Conservation (phyloP, 1,284 basidiomycete genomes). For the Leucoagaricus sp. region DNA sequence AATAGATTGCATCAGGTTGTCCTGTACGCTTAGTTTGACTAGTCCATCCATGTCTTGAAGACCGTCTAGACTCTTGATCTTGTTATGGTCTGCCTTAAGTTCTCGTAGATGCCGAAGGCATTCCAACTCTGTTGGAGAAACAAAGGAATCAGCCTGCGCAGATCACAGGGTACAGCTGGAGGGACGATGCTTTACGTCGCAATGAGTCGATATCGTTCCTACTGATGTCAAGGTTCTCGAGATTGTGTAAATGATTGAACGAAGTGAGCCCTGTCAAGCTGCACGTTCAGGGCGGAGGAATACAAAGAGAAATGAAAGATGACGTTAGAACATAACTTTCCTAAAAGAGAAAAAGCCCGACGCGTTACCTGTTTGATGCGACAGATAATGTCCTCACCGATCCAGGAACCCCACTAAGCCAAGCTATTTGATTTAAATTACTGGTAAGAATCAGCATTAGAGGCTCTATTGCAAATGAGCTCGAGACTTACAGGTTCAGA, state of each 20-base stretch:
- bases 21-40: constrained; percentile 80
- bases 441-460: constrained; percentile 38
- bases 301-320: constrained; percentile 12
- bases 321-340: constrained; percentile 3
- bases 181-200: constrained; percentile 60
- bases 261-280: constrained; percentile 87
- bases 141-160: constrained; percentile 12
- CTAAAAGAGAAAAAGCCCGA: constrained; percentile 11
- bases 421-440: constrained; percentile 80
- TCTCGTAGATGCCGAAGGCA: constrained; percentile 87
- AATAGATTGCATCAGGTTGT: constrained; percentile 70
- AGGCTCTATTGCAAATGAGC: not conserved
- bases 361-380: constrained; percentile 71
- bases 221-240: constrained; percentile 92
- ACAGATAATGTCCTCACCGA: constrained; percentile 81
- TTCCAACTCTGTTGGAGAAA: constrained; percentile 62
- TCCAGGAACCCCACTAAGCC: constrained; percentile 84
- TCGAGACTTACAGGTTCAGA: constrained; percentile 68
- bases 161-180: constrained; percentile 14
- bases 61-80: constrained; percentile 76
- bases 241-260: constrained; percentile 83
- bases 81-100: constrained; percentile 86
- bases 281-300: constrained; percentile 18
- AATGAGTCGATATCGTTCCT: constrained; percentile 88
- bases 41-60: constrained; percentile 80